Evolutionary conservation across 257 asterid genomes (phyloP).

Genomic region (Lithospermum erythrorhizon): DNA sequence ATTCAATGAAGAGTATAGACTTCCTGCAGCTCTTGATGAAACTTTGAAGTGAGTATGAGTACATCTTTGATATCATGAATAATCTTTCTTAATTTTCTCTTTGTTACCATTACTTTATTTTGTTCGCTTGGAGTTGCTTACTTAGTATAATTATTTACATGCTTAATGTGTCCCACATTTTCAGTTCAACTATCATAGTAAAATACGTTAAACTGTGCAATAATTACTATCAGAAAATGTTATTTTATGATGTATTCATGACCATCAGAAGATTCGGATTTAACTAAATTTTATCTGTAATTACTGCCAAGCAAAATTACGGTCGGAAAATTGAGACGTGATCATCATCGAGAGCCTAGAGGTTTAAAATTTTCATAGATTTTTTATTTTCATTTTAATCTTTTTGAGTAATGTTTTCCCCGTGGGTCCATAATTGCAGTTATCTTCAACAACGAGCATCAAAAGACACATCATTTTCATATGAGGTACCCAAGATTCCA

Average conservation of each 20-base stretch:
- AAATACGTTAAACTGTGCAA: too few species aligned
- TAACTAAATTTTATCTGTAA: too few species aligned
- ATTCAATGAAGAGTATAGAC: conserved; percentile 84
- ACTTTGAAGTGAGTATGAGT: conserved; percentile 48
- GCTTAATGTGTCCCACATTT: background rate
- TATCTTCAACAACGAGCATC: conserved; percentile 78
- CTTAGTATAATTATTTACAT: background rate
- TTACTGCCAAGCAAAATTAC: too few species aligned
- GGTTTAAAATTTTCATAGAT: background rate
- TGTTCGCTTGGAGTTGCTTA: background rate
- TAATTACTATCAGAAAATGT: too few species aligned
- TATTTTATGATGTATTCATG: too few species aligned
- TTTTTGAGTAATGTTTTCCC: conserved; percentile 11
- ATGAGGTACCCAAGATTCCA: conserved; percentile 47
- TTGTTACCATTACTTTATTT: conserved; percentile 1
- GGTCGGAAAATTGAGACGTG: too few species aligned
- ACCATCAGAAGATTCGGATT: too few species aligned
- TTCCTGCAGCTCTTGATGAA: conserved; percentile 87
- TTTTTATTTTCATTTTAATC: too few species aligned
- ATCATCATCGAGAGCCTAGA: too few species aligned
- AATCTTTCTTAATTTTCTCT: background rate
- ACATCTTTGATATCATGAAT: background rate
- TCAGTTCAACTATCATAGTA: too few species aligned
- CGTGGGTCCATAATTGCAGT: conserved; percentile 32
- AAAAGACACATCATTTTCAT: conserved; percentile 66